A percentile compares a stretch with the other conserved stretches of the same genome.
These are phyloP conservation scores for Leccinum imitatum DNA, from an alignment of 768 basidiomycete genomes.

Conservation along the genomic window DNA sequence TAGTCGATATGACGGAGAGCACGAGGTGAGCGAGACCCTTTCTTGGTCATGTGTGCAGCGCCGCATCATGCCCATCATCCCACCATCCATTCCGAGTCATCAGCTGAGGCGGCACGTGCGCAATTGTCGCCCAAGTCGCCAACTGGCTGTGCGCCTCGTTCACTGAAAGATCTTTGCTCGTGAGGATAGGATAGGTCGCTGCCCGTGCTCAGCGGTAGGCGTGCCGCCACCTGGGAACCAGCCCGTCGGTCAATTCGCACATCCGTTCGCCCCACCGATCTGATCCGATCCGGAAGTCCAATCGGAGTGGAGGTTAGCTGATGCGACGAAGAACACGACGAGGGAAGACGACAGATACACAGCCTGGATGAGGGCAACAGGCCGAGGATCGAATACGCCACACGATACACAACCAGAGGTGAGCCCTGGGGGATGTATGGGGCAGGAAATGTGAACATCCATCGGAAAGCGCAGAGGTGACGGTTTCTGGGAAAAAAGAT, in stretches of 20 bases:
- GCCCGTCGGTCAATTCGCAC: not conserved
- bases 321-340: not conserved
- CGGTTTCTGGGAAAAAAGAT: not conserved
- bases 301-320: not conserved
- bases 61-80: not conserved
- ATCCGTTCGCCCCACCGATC: not conserved
- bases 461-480: not conserved
- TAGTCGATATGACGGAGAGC: not conserved
- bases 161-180: not conserved
- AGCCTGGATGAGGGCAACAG: not conserved
- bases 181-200: not conserved
- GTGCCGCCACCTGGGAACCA: no score
- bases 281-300: not conserved
- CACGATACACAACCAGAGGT: not conserved
- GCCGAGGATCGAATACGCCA: not conserved
- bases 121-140: not conserved
- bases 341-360: not conserved
- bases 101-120: not conserved
- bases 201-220: not conserved
- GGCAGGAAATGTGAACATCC: no score
- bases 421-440: rapidly evolving
- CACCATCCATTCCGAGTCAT: not conserved
- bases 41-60: not conserved
- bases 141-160: not conserved
- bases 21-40: not conserved